A percentile compares a stretch with the other conserved stretches of the same genome.
Evolutionary conservation across 495 filamentous ascomycete genomes (phyloP).

Genomic region (Penicillium cinerascens): DNA sequence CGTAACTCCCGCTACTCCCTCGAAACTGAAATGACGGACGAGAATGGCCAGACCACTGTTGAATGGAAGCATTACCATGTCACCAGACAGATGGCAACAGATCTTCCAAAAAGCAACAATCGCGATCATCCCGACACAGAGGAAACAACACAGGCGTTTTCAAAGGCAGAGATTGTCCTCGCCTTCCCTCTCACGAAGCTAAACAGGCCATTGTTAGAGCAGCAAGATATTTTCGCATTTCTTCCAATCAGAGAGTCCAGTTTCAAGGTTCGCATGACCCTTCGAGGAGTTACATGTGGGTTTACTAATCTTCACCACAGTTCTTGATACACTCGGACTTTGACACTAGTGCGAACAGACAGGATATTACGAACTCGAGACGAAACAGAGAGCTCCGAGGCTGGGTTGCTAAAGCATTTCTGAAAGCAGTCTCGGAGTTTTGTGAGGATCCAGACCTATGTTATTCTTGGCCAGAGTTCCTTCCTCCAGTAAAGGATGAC

Average conservation of each 20-base stretch:
- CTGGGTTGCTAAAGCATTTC: too few species aligned
- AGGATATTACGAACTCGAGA: conserved; percentile 33
- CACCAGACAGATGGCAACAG: too few species aligned
- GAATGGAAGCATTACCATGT: too few species aligned
- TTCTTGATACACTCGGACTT: conserved; percentile 50
- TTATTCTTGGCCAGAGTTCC: not conserved
- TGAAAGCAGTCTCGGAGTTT: conserved; percentile 22
- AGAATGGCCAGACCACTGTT: too few species aligned
- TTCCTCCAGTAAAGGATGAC: too few species aligned
- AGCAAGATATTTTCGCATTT: not conserved
- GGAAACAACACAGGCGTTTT: conserved; percentile 7
- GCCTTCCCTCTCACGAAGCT: conserved; percentile 37
- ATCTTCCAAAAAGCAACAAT: too few species aligned
- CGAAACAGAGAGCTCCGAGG: conserved; percentile 14
- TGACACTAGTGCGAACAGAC: conserved; percentile 38
- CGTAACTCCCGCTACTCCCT: too few species aligned
- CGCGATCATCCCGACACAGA: too few species aligned
- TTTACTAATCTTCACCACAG: conserved; percentile 19
- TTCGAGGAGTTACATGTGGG: not conserved
- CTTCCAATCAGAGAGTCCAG: too few species aligned
- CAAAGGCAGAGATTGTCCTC: conserved; percentile 29
- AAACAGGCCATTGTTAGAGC: not conserved
- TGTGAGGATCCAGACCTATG: not conserved
- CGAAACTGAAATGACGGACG: too few species aligned
- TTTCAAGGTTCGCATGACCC: too few species aligned